Evolutionary conservation across 257 asterid species (phyloP).

Genomic region (Lycium ferocissimum): DNA sequence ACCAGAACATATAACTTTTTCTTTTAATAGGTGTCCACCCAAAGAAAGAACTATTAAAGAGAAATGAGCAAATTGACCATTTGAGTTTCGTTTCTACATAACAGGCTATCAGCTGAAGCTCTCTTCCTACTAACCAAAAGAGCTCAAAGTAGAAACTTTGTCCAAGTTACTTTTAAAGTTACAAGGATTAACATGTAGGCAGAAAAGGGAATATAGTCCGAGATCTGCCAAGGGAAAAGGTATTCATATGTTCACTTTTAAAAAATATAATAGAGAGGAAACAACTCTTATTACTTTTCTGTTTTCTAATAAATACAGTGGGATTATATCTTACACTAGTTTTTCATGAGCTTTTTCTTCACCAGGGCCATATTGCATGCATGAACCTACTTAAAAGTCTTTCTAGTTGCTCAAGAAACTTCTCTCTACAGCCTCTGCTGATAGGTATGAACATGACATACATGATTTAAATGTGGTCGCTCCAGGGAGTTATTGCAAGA

Average conservation of each 20-base stretch:
- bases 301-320: background rate
- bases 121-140: background rate
- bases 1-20: background rate
- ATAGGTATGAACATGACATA: background rate
- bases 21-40: background rate
- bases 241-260: background rate
- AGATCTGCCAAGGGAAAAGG: background rate
- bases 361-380: background rate
- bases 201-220: background rate
- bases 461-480: background rate
- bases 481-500: background rate
- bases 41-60: background rate
- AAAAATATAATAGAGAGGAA: background rate
- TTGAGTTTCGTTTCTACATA: background rate
- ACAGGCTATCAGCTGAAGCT: background rate
- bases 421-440: background rate
- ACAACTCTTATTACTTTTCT: background rate
- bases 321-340: background rate
- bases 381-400: background rate
- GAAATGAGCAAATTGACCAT: background rate
- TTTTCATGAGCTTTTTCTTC: constrained; percentile 3
- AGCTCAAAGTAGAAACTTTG: background rate
- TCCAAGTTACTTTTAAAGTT: background rate
- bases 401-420: background rate
- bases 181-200: background rate